Evolutionary conservation across 164 flowering plant species (phyloP).

Genomic region (Kingdonia uniflora): DNA sequence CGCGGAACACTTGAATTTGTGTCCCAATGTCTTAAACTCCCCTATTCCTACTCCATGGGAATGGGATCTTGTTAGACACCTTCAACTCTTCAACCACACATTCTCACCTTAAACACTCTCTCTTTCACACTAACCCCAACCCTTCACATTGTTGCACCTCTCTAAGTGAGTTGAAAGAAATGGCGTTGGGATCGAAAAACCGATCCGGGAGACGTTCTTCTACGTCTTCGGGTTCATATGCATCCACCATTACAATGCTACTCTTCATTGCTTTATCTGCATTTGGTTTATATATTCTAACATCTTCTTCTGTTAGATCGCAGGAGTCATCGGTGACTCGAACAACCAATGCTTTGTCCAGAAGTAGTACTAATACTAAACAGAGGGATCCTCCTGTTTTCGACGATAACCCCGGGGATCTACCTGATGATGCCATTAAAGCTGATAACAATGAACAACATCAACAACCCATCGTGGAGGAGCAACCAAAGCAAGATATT

Average conservation of each 20-base stretch:
- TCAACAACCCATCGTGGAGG: conserved; percentile 5
- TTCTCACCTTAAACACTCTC: neutral
- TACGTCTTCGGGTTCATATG: conserved; percentile 33
- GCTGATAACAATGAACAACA: neutral
- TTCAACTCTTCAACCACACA: neutral
- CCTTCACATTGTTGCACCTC: neutral
- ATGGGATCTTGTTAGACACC: conserved; percentile 19
- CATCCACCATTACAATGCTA: conserved; percentile 45
- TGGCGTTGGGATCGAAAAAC: conserved; percentile 27
- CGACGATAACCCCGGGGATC: conserved; percentile 50
- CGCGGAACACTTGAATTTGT: neutral
- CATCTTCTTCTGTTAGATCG: conserved; percentile 39
- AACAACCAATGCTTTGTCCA: conserved; percentile 6
- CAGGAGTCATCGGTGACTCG: conserved; percentile 5
- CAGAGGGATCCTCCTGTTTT: conserved; percentile 18
- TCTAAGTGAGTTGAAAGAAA: conserved; percentile 7
- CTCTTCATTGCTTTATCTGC: conserved; percentile 49
- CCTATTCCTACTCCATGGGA: conserved; percentile 12
- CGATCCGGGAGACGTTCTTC: conserved; percentile 42
- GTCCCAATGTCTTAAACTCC: neutral
- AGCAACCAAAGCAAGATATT: conserved; percentile 4
- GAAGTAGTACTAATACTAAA: neutral
- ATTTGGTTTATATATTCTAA: conserved; percentile 62
- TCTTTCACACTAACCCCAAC: no score
- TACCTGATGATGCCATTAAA: conserved; percentile 55